Conservation (phyloP, 2,329 filamentous ascomycete genomes). For the Hypoxylon sp. region DNA sequence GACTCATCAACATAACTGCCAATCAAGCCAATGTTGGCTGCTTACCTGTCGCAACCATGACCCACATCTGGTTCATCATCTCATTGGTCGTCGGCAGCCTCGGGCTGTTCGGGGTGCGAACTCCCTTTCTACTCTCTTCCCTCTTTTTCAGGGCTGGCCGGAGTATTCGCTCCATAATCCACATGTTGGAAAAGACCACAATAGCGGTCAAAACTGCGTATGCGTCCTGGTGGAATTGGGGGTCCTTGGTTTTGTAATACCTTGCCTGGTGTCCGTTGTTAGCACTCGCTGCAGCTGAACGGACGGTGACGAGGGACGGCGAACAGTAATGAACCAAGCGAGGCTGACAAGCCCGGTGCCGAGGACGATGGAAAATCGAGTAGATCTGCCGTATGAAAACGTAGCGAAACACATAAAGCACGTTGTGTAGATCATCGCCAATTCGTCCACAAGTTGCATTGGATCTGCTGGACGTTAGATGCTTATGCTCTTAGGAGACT, state of each 20-base stretch:
- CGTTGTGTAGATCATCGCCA: slow-evolving; percentile 72
- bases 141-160: slow-evolving; percentile 61
- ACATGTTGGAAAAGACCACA: slow-evolving; percentile 80
- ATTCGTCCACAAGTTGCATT: slow-evolving; percentile 72
- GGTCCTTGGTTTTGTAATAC: slow-evolving; percentile 86
- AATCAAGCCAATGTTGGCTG: slow-evolving; percentile 18
- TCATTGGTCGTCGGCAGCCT: slow-evolving; percentile 48
- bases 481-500: slow-evolving; percentile 5
- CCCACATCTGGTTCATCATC: slow-evolving; percentile 76
- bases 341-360: slow-evolving; percentile 68
- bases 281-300: slow-evolving; percentile 21
- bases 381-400: slow-evolving; percentile 76
- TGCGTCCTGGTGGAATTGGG: slow-evolving; percentile 84
- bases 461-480: slow-evolving; percentile 58
- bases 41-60: slow-evolving; percentile 71
- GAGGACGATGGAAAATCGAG: slow-evolving; percentile 64
- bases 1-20: slow-evolving; percentile 48
- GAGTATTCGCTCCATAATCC: slow-evolving; percentile 72
- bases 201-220: slow-evolving; percentile 79
- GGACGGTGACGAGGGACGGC: slow-evolving; percentile 50
- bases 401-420: slow-evolving; percentile 73
- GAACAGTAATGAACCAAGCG: slow-evolving; percentile 78
- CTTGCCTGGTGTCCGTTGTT: slow-evolving; percentile 54
- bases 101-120: slow-evolving; percentile 51
- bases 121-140: slow-evolving; percentile 60